Base-by-base conservation (phyloP, 2,329 filamentous ascomycete species). In the Rhynchosporium graminicola region DNA sequence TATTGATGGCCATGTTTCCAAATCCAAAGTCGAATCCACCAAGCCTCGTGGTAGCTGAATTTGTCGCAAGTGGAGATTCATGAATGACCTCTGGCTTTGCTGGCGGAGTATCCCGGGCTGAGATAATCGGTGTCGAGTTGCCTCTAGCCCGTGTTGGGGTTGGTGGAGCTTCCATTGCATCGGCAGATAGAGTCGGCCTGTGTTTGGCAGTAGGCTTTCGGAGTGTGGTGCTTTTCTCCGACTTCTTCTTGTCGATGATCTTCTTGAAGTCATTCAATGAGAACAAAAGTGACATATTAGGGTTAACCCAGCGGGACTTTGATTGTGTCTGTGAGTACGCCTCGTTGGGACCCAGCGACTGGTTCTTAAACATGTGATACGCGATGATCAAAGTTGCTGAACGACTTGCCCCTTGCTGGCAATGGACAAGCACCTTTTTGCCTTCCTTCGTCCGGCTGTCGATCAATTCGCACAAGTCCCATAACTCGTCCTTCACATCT, bases 241-340 rank as follows among this genome's bases (percentile, higher is more conserved):
- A 64, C 67, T 77, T 82, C 74, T 79, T 84, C 71, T 80, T 82
- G 1, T 80, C 76, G 3, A 88, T 74, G 55, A 87, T 80, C 71
- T 88, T 88, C 68, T 88, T 86, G 73, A 93, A 94, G 71, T 94
- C 90, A 74, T 93, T 90, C 54, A 96, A 79, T 68, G 91, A 92
- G 80, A 95, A 95, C 82, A 96, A 92, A 68, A 96, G 80, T 68
- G 91, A 91, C 91, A 96, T 96, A 75, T 96, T 96, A 0, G 91
- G 91, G 63, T 91, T 92, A 69, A 96, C 94, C 91, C 91, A 96
- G 72, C 83, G 86, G 75, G 91, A 95, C 77, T 89, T 89, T 59
- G 85, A 82, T 76, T 96, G 92, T 2, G 91, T 90, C 2, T 87
- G 83, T 73, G 92, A 87, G 73, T 95, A 95, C 2, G 91, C 90